phyloP scores from a whole-genome alignment of 306 rosid species.

The Malus fusca region DNA sequence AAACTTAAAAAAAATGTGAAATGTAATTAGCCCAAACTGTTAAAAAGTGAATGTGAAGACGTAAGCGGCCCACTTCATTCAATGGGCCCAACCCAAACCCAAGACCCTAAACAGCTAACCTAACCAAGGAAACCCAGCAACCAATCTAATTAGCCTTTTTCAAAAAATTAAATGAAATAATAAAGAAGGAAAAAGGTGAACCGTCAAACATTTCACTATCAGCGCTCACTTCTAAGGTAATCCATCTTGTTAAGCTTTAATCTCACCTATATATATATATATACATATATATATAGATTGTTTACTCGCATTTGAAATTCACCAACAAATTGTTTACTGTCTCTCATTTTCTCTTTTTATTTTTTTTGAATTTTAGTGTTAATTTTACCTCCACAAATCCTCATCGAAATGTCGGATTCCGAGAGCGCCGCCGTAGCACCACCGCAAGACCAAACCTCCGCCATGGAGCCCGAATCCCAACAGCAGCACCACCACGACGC shows the following conservation, averaged over 20 bases:
- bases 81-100: background rate
- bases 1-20: no score
- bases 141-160: background rate
- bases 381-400: background rate
- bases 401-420: slow-evolving; percentile 36
- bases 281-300: background rate
- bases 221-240: slow-evolving; percentile 25
- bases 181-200: background rate
- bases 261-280: background rate
- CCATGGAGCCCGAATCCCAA: slow-evolving; percentile 15
- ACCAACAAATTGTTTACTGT: background rate
- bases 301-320: background rate
- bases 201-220: background rate
- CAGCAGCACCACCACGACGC: background rate
- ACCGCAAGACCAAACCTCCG: slow-evolving; percentile 4
- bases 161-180: background rate
- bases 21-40: no score
- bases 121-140: background rate
- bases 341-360: background rate
- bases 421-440: slow-evolving; percentile 6
- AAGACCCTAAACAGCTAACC: background rate
- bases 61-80: background rate
- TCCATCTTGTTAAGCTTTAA: background rate
- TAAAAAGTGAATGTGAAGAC: background rate
- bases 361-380: background rate